A percentile compares a stretch with the other conserved stretches of the same genome.
Evolutionary conservation across 768 basidiomycete genomes (phyloP).

Genomic region (Suillus discolor): DNA sequence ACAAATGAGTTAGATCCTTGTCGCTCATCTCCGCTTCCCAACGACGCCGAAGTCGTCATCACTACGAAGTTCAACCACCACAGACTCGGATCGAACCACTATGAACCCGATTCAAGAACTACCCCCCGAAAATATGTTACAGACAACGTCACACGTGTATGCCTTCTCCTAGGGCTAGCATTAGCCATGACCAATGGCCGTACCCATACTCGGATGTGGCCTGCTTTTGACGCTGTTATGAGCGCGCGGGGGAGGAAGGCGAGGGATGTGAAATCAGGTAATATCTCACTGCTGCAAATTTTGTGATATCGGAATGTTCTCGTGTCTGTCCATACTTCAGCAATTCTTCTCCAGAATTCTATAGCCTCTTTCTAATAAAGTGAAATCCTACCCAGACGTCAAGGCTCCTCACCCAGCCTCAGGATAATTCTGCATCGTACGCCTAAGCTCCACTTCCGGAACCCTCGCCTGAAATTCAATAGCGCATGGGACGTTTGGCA

Average conservation of each 20-base stretch:
- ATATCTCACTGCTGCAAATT: no score
- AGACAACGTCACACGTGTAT: conserved; percentile 31
- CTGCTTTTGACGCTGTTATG: conserved; percentile 75
- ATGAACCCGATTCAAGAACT: conserved; percentile 16
- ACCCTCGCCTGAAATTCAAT: not conserved
- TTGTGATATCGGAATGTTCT: no score
- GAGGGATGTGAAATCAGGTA: conserved; percentile 52
- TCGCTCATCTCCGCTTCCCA: conserved; percentile 11
- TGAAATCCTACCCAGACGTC: not conserved
- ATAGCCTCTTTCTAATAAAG: no score
- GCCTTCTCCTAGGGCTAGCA: conserved; percentile 26
- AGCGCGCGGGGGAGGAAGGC: conserved; percentile 77
- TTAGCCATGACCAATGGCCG: conserved; percentile 59
- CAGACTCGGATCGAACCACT: not conserved
- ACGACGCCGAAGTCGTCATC: not conserved
- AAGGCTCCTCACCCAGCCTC: not conserved
- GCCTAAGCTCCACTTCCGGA: not conserved
- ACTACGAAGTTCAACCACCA: not conserved
- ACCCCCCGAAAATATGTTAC: conserved; percentile 32
- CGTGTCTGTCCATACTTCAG: no score
- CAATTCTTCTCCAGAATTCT: no score
- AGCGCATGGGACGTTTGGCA: not conserved
- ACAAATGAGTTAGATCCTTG: conserved; percentile 16
- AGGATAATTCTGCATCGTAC: not conserved
- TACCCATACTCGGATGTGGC: conserved; percentile 84